Base-by-base conservation (phyloP, 495 filamentous ascomycete genomes). In the Aspergillus nidulans region DNA sequence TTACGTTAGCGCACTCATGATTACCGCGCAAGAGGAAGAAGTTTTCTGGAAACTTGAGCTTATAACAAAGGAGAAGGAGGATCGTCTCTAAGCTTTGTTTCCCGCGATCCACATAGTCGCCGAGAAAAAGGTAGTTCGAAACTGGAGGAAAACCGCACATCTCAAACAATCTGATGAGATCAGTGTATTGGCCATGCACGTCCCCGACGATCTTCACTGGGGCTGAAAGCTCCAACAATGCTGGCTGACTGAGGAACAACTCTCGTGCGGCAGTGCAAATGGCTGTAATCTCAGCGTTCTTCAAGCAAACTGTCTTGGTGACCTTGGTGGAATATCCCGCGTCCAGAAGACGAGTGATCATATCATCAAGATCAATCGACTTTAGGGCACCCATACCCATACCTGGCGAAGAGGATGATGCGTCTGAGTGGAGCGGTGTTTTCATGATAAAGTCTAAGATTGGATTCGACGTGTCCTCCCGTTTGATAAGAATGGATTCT, bases 191-290 rank as follows among this genome's bases (percentile, higher is more conserved):
- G 46, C 94, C 94, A 69, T 99, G 94, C 10, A 99, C 89, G 72
- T 99, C 94, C 10, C 94, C 94, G 13, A 99, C 94, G 59, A 99
- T 96, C 75, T 99, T 99, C 60, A 99, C 95, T 2, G 94, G 95
- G n/a, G 95, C 87, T 50, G 90, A 84, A 51, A 99, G 78, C 72
- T 99, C 94, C 45, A 97, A 66, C 36, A 99, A 77, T 12, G 94
- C 90, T 15, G 94, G 95, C 69, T 99, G 94, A 9, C 85, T 89
- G 5, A 99, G 77, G 53, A 99, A 92, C 18, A 92, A 76, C 71
- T 97, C 94, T 19, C 91, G 82, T 2, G 87, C 90, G 12, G 89
- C 88, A 30, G 84, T 80, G 69, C 95, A 97, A 53, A 99, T 91
- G 23, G 92, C 91, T 34, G 81, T 86, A 52, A 99, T 97, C 69